Conservation (phyloP, 116 monocot genomes). For the Trichopus zeylanicus region DNA sequence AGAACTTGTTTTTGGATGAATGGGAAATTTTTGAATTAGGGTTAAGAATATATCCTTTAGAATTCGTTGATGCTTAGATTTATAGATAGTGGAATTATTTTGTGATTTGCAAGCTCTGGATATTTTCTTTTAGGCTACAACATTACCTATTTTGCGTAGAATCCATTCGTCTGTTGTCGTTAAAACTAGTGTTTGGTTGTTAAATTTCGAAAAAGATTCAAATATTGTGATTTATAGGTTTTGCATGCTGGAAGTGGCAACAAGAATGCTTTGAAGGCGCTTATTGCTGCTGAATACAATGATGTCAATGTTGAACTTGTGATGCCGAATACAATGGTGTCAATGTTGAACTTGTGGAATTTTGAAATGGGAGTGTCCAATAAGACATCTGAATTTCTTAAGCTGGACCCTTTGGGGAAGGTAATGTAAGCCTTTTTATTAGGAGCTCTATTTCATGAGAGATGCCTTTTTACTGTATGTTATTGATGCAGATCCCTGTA, state of each 20-base stretch:
- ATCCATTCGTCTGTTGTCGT: background rate
- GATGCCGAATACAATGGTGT: conserved; percentile 69
- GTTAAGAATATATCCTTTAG: too few species aligned
- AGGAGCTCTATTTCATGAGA: too few species aligned
- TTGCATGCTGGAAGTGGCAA: conserved; percentile 40
- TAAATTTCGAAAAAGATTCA: too few species aligned
- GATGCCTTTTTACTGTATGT: too few species aligned
- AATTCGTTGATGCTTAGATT: too few species aligned
- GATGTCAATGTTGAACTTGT: conserved; percentile 58
- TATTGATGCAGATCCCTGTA: conserved; percentile 88
- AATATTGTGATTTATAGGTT: conserved; percentile 26
- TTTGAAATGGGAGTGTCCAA: conserved; percentile 86
- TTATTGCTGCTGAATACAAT: conserved; percentile 79
- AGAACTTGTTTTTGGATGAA: too few species aligned
- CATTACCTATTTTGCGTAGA: too few species aligned
- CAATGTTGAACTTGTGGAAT: conserved; percentile 52
- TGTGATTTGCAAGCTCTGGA: too few species aligned
- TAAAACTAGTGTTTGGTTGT: background rate
- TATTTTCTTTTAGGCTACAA: too few species aligned
- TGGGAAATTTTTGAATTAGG: background rate
- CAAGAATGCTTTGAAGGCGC: conserved; percentile 78
- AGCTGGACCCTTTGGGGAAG: conserved; percentile 92
- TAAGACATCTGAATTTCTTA: conserved; percentile 70
- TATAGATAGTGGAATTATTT: too few species aligned
- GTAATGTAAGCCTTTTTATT: too few species aligned